Percentiles rank a stretch among this genome's conserved stretches.
phyloP scores from a whole-genome alignment of 1,139 yeast genomes.

The Zygotorulaspora mrakii region DNA sequence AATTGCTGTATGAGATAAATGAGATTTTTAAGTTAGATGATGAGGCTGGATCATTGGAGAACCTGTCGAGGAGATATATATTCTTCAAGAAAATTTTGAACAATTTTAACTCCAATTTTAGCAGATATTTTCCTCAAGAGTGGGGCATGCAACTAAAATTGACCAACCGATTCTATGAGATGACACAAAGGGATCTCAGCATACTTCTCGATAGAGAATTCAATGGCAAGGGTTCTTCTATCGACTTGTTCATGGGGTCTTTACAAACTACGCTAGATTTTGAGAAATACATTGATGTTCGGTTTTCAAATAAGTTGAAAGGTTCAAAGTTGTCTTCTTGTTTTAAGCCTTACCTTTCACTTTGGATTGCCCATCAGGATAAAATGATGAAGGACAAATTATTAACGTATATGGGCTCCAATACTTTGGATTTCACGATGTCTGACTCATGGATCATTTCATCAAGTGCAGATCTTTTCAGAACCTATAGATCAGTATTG shows the following conservation, averaged over 20 bases:
- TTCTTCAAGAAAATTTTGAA: conserved; percentile 71
- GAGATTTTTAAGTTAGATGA: conserved; percentile 72
- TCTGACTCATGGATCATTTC: conserved; percentile 60
- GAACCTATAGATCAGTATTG: conserved; percentile 66
- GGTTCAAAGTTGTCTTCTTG: conserved; percentile 58
- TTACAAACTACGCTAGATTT: conserved; percentile 69
- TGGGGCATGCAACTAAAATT: conserved; percentile 72
- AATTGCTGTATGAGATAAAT: conserved; percentile 68
- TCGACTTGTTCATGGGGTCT: conserved; percentile 57
- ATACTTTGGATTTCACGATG: conserved; percentile 39
- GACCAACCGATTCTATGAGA: conserved; percentile 58
- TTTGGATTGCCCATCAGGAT: conserved; percentile 91
- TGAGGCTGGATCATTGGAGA: conserved; percentile 93
- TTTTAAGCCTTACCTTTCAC: conserved; percentile 76
- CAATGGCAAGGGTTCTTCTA: conserved; percentile 34
- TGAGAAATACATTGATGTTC: conserved; percentile 64
- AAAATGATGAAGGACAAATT: conserved; percentile 57
- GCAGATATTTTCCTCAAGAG: conserved; percentile 55
- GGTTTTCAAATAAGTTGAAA: conserved; percentile 42
- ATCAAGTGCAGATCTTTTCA: conserved; percentile 83
- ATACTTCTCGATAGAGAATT: conserved; percentile 42
- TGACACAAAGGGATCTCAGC: conserved; percentile 65
- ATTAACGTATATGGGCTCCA: conserved; percentile 52
- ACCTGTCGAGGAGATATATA: conserved; percentile 72
- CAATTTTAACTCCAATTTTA: conserved; percentile 52